These are phyloP conservation scores for Fusarium sp. DNA, from an alignment of 2,329 filamentous ascomycete species.

Conservation along the genomic window DNA sequence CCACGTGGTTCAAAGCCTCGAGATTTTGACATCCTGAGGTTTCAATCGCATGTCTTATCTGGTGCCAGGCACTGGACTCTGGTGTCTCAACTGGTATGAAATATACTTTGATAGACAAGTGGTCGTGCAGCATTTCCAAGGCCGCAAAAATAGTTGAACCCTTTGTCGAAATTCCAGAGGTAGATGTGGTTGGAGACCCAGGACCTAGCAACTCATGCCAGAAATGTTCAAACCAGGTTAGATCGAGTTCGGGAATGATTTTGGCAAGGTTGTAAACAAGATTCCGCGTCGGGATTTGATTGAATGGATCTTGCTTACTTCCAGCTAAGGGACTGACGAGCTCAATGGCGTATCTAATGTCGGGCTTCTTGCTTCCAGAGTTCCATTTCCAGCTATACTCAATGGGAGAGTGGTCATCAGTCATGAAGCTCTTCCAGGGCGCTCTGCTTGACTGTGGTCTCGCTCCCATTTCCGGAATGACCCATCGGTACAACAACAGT, in stretches of 20 bases:
- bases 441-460: neutral
- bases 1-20: neutral
- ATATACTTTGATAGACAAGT: neutral
- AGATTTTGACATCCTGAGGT: neutral
- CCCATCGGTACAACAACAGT: neutral
- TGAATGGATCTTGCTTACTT: neutral
- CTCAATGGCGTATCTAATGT: neutral
- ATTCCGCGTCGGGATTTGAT: neutral
- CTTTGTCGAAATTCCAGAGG: neutral
- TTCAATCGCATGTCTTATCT: neutral
- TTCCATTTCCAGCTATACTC: slow-evolving; percentile 9
- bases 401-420: neutral
- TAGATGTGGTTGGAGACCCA: neutral
- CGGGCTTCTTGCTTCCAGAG: neutral
- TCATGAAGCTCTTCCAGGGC: neutral
- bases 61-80: neutral
- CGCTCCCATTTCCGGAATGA: neutral
- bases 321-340: neutral
- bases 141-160: neutral
- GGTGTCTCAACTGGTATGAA: neutral
- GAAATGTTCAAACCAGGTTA: slow-evolving; percentile 1
- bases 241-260: neutral
- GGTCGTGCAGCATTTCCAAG: neutral
- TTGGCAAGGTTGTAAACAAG: neutral
- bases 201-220: neutral